phyloP scores from a whole-genome alignment of 2,329 filamentous ascomycete species.

The Cercospora sojina region DNA sequence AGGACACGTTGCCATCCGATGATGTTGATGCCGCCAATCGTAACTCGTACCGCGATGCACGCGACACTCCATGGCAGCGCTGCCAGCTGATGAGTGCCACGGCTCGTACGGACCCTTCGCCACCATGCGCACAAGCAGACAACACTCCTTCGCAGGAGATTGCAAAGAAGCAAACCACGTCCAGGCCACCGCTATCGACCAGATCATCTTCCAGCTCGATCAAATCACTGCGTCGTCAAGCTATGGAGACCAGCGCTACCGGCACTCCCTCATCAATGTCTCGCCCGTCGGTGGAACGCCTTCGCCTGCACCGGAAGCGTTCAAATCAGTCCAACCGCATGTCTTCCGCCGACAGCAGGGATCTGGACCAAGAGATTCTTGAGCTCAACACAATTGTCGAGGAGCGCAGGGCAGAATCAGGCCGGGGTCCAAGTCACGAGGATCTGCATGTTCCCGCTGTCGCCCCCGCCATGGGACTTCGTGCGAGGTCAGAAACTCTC shows the following conservation, averaged over 20 bases:
- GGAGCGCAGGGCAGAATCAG: slow-evolving; percentile 45
- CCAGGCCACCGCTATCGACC: slow-evolving; percentile 20
- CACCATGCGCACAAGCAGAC: slow-evolving; percentile 1
- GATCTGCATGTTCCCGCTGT: slow-evolving; percentile 48
- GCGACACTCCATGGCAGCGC: slow-evolving; percentile 19
- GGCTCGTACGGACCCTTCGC: slow-evolving; percentile 6
- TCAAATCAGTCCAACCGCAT: slow-evolving; percentile 31
- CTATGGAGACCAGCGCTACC: slow-evolving; percentile 26
- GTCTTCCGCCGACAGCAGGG: slow-evolving; percentile 16
- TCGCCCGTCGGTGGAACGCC: slow-evolving; percentile 34
- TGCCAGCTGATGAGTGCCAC: slow-evolving; percentile 18
- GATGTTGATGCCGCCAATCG: slow-evolving; percentile 5
- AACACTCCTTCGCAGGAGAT: neutral
- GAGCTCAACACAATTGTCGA: slow-evolving; percentile 53
- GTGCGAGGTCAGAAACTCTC: slow-evolving; percentile 50
- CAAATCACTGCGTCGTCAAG: slow-evolving; percentile 40
- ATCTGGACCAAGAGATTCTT: slow-evolving; percentile 48
- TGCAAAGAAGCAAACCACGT: neutral
- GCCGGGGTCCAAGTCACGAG: slow-evolving; percentile 25
- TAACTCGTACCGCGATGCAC: slow-evolving; percentile 14
- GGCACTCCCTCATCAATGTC: slow-evolving; percentile 11
- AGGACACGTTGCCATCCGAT: neutral
- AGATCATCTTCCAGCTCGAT: slow-evolving; percentile 35
- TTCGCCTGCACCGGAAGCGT: slow-evolving; percentile 39
- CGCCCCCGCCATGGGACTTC: slow-evolving; percentile 46